Base-by-base conservation (phyloP, 495 filamentous ascomycete species). In the Chaetomium fimeti region DNA sequence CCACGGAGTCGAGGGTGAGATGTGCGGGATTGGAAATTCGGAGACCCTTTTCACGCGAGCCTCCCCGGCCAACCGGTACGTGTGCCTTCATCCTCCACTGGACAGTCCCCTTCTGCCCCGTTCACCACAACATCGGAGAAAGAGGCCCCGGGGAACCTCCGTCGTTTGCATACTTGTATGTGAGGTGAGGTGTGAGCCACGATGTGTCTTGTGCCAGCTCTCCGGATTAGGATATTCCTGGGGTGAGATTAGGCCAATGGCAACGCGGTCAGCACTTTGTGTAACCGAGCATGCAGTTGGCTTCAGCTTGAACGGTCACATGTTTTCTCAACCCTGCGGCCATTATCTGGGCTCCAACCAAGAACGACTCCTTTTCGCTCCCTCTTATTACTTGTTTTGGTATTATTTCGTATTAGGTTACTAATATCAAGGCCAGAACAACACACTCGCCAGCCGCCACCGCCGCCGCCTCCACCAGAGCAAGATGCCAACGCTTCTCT, bases 401-500 rank as follows among this genome's bases (percentile, higher is more conserved):
- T 49, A 11, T 49, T n/a, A 12, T 49, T 20, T 49, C 11, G 8
- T 20, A 49, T 5, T n/a, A 49, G 20, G 45, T 8, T 6, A 20
- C 45, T 49, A n/a, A 20, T 20, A 49, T n/a, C 20, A 12, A n/a
- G 22, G 56, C 42, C 45, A 64, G 48, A 52, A 20, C 32, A 55
- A 16, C 54, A 62, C 12, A 16, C 52, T 16, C 18, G 7, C 6
- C 51, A 49, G 24, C 49, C 38, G 11, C 29, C 62, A 32, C 69
- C 68, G 32, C 69, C 72, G 42, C 71, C 63, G 27, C 69, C 68
- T 25, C 69, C 72, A 40, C 71, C 45, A 15, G 28, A 20, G 1
- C 36, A 70, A 13, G 74, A 79, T 68, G 72, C 62, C 16, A 60
- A 58, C 45, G 74, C 72, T 9, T 72, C 78, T 5, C 65, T 81